Evolutionary conservation across 129 eudicot species (phyloP), one percentile per base, ranked within the genome.

Genomic region (Tagetes patula): DNA sequence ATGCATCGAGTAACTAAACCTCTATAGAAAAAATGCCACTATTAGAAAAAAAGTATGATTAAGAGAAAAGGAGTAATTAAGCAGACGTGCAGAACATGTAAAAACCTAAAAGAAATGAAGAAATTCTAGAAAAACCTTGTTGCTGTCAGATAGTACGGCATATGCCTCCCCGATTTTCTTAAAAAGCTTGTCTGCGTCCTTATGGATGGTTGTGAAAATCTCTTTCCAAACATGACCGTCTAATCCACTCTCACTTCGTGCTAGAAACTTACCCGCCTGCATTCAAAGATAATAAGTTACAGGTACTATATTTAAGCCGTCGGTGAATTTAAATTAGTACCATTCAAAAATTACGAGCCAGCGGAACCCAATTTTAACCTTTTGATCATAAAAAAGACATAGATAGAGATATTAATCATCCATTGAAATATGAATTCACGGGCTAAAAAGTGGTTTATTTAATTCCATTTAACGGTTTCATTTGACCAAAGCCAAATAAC

Each of bases 101-200:
- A 34, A 46, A 33, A 67, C 3, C 32, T 11, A 20, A 59, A 56
- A 3, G 1, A 27, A 55, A 50, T 20, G 43, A 53, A 33, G 33
- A 14, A 59, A 59, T 6, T 58, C 49, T 27, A 68, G 36, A 8
- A 65, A 6, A 70, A 94, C 98, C 98, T 87, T 90, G 67, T 73
- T 77, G 41, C 85, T 48, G 73, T 94, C 96, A 2, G 98, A 94
- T 54, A 94, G 96, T 63, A 94, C 96, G 54, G 86, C 84, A 86
- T 94, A 90, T 2, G 98, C 96, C 84, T 90, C 96, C 54, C 98
- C 98, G 50, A 93, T 93, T 60, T 79, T 77, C 80, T 90, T 94
- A 65, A 94, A 90, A 65, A 94, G 89, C 82, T 87, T 77, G 70
- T 90, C 89, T 8, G 98, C 95, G 67, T 90, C 96, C 46, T 72